Base-by-base conservation (phyloP, 495 filamentous ascomycete genomes). In the Beverwykella pulmonaria region DNA sequence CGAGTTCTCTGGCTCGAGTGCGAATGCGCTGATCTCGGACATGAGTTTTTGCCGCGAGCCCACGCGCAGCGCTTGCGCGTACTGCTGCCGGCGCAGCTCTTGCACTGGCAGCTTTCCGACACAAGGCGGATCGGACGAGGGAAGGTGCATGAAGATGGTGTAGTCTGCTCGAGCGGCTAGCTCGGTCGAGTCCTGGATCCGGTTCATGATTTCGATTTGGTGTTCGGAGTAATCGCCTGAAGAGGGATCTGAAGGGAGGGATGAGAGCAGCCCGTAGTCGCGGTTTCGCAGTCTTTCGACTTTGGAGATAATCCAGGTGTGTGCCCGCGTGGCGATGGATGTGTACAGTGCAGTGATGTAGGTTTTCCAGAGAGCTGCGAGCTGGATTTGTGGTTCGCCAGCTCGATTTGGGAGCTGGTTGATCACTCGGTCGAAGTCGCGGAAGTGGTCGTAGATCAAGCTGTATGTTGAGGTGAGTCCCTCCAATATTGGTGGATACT, bases 161-260 rank as follows among this genome's bases (percentile, higher is more conserved):
- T 32, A 54, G 52, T 54, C 52, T 9, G 52, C 52, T 6, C 29
- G 52, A 6, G 52, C 52, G 1, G 26, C 52, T 14, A 54, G 14
- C 4, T 54, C 52, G 17, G 25, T 32, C 23, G 26, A 4, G 52
- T 32, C 26, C 3, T 54, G 52, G 26, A 32, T 54, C 23, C 52
- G 52, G 27, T 54, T 54, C 26, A 54, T 27, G 27, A 54, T 32
- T 17, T 26, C 26, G 23, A 30, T 54, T 29, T 54, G 52, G 26
- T 19, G 14, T 8, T 7, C 52, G 17, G 52, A 23, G 27, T 29
- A 17, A 5, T 1, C 10, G 52, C 26, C 20, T 20, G 26, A 7
- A 2, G 48, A 23, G 4, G 48, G 48, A 52, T 23, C 48, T 2
- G 48, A 23, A 5, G 48, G 48, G 19, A 52, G 22, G 2, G 48